phyloP scores from a whole-genome alignment of 768 basidiomycete species.

The Termitomyces sp. region DNA sequence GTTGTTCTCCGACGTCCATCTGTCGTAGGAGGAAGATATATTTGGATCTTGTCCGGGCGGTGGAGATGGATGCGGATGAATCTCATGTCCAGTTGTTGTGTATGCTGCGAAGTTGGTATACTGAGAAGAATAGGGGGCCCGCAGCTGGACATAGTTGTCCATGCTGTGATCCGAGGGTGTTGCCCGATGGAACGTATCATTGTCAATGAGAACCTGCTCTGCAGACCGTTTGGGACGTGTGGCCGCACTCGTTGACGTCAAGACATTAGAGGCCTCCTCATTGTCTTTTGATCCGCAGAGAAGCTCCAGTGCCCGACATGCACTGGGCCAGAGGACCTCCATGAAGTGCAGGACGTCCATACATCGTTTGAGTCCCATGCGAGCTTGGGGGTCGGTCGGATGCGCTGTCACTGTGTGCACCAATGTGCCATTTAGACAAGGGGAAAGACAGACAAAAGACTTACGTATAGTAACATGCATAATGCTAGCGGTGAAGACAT shows the following conservation, averaged over 20 bases:
- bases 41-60: background rate
- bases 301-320: conserved; percentile 68
- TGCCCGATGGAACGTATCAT: background rate
- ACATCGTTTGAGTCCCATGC: conserved; percentile 56
- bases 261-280: conserved; percentile 18
- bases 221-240: conserved; percentile 58
- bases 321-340: conserved; percentile 72
- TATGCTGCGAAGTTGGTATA: conserved; percentile 7
- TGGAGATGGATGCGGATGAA: conserved; percentile 1
- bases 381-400: conserved; percentile 66
- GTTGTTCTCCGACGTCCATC: conserved; percentile 35
- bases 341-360: conserved; percentile 63
- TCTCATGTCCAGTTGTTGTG: conserved; percentile 6
- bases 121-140: conserved; percentile 14
- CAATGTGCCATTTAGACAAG: conserved; percentile 1
- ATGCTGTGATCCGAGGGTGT: background rate
- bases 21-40: conserved; percentile 29
- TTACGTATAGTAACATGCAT: conserved; percentile 73
- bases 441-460: conserved; percentile 21
- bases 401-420: conserved; percentile 48
- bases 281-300: conserved; percentile 57
- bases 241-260: conserved; percentile 16
- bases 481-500: conserved; percentile 73
- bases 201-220: conserved; percentile 41
- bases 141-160: conserved; percentile 14